A percentile compares a stretch with the other conserved stretches of the same genome.
Evolutionary conservation across 352 stramenopile genomes (phyloP).

Genomic region (Hyaloperonospora brassicae): DNA sequence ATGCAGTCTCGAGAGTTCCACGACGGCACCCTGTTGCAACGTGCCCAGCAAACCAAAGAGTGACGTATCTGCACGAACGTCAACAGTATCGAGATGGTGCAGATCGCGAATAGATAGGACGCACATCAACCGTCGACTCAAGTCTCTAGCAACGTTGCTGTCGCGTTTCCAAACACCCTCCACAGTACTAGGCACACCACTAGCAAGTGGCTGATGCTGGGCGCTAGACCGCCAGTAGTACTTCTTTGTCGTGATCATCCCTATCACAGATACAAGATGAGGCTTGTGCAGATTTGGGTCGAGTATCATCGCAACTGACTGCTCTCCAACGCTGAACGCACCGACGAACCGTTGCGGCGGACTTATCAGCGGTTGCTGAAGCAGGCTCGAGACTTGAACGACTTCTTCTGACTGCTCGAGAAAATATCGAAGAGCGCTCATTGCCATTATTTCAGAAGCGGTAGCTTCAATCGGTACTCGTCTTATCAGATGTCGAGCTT

Average conservation of each 20-base stretch:
- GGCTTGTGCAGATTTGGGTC: conserved; percentile 26
- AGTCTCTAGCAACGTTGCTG: neutral
- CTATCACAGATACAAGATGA: conserved; percentile 29
- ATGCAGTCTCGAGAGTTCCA: conserved; percentile 51
- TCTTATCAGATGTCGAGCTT: conserved; percentile 6
- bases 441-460: conserved; percentile 9
- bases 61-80: conserved; percentile 39
- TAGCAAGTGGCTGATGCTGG: conserved; percentile 4
- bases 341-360: conserved; percentile 5
- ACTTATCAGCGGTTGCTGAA: conserved; percentile 17
- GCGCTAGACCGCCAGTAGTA: conserved; percentile 21
- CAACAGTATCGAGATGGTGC: conserved; percentile 32
- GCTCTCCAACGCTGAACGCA: conserved; percentile 2
- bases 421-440: conserved; percentile 23
- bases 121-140: conserved; percentile 20
- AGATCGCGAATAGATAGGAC: conserved; percentile 38
- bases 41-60: conserved; percentile 31
- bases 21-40: conserved; percentile 27
- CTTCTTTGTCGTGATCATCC: conserved; percentile 28
- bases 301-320: conserved; percentile 2
- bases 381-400: conserved; percentile 17
- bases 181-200: conserved; percentile 3
- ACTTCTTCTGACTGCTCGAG: conserved; percentile 17
- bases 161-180: conserved; percentile 5
- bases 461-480: conserved; percentile 6